Percentiles rank a stretch among this genome's conserved stretches.
These are phyloP conservation scores for Bromus sterilis DNA, from an alignment of 176 grass and related monocot species.

Conservation along the genomic window DNA sequence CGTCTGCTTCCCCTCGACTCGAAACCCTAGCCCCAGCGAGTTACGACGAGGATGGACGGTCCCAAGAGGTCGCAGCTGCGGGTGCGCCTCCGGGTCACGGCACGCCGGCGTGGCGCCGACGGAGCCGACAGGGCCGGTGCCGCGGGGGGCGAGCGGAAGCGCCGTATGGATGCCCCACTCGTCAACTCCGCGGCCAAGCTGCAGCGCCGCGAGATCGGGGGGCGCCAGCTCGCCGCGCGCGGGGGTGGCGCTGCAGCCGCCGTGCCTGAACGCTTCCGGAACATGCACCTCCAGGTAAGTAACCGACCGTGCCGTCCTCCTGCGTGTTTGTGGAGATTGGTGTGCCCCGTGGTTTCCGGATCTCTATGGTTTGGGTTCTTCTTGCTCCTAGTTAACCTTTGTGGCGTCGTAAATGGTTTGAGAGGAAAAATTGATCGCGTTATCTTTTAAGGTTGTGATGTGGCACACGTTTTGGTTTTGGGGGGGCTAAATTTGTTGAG, in stretches of 20 bases:
- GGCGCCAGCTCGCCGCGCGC: slow-evolving; percentile 42
- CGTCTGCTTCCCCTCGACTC: not conserved
- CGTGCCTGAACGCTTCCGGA: slow-evolving; percentile 73
- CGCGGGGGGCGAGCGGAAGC: not conserved
- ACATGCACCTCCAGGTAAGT: slow-evolving; percentile 80
- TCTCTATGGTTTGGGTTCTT: not conserved
- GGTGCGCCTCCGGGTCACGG: slow-evolving; percentile 63
- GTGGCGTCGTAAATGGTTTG: not conserved
- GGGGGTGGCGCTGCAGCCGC: slow-evolving; percentile 42
- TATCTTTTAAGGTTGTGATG: not conserved
- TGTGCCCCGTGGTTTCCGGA: not conserved
- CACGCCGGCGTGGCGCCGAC: slow-evolving; percentile 28
- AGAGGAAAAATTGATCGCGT: not conserved
- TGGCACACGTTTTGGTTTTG: not conserved
- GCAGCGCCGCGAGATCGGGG: slow-evolving; percentile 77
- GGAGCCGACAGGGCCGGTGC: not conserved
- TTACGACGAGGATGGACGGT: slow-evolving; percentile 16
- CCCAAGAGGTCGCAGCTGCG: slow-evolving; percentile 60
- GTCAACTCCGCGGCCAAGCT: slow-evolving; percentile 85
- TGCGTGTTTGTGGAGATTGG: not conserved
- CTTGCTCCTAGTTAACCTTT: not conserved
- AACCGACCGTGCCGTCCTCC: not conserved
- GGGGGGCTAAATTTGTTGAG: not conserved
- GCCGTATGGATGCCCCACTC: slow-evolving; percentile 22
- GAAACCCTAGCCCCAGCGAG: not conserved